Evolutionary conservation across 305 asterid species (phyloP).

Genomic region (Solanum hybrid): DNA sequence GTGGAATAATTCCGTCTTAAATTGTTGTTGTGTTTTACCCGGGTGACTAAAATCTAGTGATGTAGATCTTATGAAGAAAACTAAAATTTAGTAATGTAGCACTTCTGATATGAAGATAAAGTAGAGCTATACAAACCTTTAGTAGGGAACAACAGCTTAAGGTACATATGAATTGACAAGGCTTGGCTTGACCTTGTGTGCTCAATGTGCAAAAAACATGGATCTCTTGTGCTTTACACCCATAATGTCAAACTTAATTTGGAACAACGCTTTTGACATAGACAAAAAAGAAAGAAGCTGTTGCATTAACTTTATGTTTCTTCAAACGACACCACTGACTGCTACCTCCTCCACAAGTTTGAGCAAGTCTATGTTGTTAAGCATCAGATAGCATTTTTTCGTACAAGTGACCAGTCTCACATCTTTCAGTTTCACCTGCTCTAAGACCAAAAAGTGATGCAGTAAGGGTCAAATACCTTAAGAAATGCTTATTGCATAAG

Average conservation of each 20-base stretch:
- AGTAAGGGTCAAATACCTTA: not conserved
- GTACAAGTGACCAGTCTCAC: not conserved
- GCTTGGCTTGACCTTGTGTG: not conserved
- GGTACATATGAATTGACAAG: not conserved
- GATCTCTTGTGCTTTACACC: not conserved
- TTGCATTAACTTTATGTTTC: not conserved
- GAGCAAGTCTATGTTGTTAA: not conserved
- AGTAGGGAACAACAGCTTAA: not conserved
- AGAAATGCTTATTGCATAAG: not conserved
- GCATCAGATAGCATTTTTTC: not conserved
- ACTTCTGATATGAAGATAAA: not conserved
- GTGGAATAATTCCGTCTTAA: not conserved
- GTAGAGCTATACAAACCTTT: not conserved
- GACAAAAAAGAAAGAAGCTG: not conserved
- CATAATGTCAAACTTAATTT: not conserved
- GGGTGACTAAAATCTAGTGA: not conserved
- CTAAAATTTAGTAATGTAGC: not conserved
- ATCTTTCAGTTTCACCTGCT: not conserved
- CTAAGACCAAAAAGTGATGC: not conserved
- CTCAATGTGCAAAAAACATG: not conserved
- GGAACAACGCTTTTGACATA: not conserved
- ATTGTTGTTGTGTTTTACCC: not conserved
- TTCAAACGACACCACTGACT: not conserved
- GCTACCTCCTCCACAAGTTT: not conserved
- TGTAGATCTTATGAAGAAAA: not conserved